Conservation (phyloP, 179 eudicot species). For the Silene coronaria region DNA sequence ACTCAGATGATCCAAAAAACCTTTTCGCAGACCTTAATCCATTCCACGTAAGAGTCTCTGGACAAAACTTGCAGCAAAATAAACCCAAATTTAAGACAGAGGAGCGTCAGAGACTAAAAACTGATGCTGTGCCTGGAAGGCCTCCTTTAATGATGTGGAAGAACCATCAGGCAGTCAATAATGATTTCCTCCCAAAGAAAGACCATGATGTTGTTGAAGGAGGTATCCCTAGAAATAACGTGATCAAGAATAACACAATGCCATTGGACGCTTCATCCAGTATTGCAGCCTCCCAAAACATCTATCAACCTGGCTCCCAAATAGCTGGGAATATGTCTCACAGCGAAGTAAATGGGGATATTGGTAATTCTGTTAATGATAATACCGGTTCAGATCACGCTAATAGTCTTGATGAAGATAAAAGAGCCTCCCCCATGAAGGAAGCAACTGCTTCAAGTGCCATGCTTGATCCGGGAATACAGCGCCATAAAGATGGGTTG, state of each 20-base stretch:
- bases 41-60: constrained; percentile 68
- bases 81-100: constrained; percentile 44
- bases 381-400: constrained; percentile 17
- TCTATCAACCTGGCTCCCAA: constrained; percentile 27
- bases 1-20: constrained; percentile 57
- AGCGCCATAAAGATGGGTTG: constrained; percentile 24
- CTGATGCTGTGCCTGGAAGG: constrained; percentile 48
- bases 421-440: constrained; percentile 21
- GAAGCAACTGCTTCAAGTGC: constrained; percentile 25
- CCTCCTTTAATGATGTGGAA: constrained; percentile 90
- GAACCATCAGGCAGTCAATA: constrained; percentile 64
- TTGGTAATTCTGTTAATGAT: constrained; percentile 24
- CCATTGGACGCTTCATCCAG: constrained; percentile 46
- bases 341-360: constrained; percentile 22
- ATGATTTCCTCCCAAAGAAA: constrained; percentile 59
- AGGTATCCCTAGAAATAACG: constrained; percentile 33
- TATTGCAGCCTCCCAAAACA: constrained; percentile 35
- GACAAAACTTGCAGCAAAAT: constrained; percentile 50
- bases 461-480: constrained; percentile 26
- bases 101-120: constrained; percentile 47
- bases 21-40: constrained; percentile 97
- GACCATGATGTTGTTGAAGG: constrained; percentile 48
- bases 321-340: constrained; percentile 25
- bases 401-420: constrained; percentile 29
- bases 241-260: constrained; percentile 30